Percentiles rank a stretch among this genome's conserved stretches.
These are phyloP conservation scores for Plectranthus barbatus DNA, from an alignment of 257 asterid species.

Conservation along the genomic window DNA sequence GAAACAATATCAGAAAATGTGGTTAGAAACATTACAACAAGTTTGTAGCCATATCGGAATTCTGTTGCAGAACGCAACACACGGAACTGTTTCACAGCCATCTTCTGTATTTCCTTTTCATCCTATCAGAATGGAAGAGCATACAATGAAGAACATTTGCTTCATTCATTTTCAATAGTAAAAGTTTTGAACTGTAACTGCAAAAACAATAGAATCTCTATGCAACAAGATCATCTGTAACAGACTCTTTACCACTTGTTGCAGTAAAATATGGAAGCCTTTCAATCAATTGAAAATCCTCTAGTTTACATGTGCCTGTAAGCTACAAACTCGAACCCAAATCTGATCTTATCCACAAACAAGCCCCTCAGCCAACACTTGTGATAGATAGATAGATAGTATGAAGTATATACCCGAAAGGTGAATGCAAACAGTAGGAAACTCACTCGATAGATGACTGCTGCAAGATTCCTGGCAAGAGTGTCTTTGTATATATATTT, in stretches of 20 bases:
- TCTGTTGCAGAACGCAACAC: constrained; percentile 67
- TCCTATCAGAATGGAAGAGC: constrained; percentile 54
- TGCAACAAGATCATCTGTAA: background rate
- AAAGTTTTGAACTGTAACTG: background rate
- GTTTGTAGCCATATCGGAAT: constrained; percentile 92
- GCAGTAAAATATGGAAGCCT: background rate
- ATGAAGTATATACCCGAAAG: too few species aligned
- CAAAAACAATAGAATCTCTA: background rate
- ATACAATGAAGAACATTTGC: background rate
- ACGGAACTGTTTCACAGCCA: constrained; percentile 75
- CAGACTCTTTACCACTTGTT: background rate
- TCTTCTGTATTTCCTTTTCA: constrained; percentile 80
- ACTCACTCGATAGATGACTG: constrained; percentile 77
- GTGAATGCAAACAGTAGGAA: background rate
- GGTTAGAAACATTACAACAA: constrained; percentile 66
- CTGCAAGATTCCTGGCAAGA: constrained; percentile 86
- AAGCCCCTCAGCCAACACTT: background rate
- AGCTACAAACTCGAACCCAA: background rate
- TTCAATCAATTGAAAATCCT: background rate
- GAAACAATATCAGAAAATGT: background rate
- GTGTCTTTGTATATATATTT: constrained; percentile 94
- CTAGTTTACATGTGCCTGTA: background rate
- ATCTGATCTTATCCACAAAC: background rate
- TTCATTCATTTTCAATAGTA: background rate
- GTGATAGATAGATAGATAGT: too few species aligned